phyloP scores from a whole-genome alignment of 2,329 filamentous ascomycete species.

The Trichophyton equinum region DNA sequence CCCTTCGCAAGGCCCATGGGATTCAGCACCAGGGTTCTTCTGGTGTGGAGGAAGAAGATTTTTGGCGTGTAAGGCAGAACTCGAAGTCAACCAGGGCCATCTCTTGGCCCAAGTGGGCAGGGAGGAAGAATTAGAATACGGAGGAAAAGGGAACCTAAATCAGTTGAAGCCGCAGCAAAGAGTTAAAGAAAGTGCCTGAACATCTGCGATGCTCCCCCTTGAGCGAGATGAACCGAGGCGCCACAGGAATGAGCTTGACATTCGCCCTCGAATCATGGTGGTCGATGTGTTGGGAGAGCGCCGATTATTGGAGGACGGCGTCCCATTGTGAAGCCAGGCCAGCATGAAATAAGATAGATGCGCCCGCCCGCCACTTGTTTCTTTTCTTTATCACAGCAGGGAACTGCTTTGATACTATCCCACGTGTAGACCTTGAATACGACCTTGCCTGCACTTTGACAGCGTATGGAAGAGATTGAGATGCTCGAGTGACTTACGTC shows the following conservation, averaged over 20 bases:
- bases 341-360: not conserved
- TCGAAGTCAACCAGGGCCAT: not conserved
- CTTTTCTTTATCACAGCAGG: not conserved
- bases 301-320: not conserved
- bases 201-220: not conserved
- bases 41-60: not conserved
- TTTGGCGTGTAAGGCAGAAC: constrained; percentile 1
- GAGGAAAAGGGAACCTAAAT: constrained; percentile 1
- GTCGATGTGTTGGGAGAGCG: not conserved
- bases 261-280: not conserved
- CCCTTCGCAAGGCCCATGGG: constrained; percentile 1
- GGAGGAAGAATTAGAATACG: not conserved
- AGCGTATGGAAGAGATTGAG: not conserved
- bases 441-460: not conserved
- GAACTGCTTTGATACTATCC: constrained; percentile 2
- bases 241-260: not conserved
- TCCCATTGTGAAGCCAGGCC: not conserved
- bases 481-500: not conserved
- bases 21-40: not conserved
- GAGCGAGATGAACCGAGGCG: not conserved
- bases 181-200: not conserved
- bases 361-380: not conserved
- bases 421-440: constrained; percentile 4
- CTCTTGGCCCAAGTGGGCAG: not conserved
- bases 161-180: not conserved